Percentiles rank a stretch among this genome's conserved stretches.
These are phyloP conservation scores for Sutorius eximius DNA, from an alignment of 1,284 basidiomycete genomes.

Conservation along the genomic window DNA sequence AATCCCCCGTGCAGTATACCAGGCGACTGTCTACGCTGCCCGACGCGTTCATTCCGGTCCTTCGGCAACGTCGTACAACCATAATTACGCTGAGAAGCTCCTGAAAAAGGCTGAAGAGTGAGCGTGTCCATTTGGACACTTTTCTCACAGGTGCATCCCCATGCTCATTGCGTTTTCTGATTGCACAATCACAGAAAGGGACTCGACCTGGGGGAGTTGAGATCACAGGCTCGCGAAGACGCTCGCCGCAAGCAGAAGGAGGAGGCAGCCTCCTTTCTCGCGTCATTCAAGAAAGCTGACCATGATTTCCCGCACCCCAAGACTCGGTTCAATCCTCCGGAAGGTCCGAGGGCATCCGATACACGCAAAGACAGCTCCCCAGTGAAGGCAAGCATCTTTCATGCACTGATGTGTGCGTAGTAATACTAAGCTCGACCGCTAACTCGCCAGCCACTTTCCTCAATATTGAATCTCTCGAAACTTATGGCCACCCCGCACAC, in stretches of 20 bases:
- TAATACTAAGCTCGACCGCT: background rate
- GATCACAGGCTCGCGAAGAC: slow-evolving; percentile 38
- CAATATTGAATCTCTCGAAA: slow-evolving; percentile 76
- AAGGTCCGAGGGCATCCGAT: slow-evolving; percentile 12
- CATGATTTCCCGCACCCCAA: background rate
- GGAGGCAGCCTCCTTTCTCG: slow-evolving; percentile 19
- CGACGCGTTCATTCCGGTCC: slow-evolving; percentile 18
- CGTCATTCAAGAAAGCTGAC: slow-evolving; percentile 8
- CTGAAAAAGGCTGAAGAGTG: slow-evolving; percentile 46
- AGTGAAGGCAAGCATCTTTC: slow-evolving; percentile 50
- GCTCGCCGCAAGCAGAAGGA: slow-evolving; percentile 34
- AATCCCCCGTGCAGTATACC: slow-evolving; percentile 1
- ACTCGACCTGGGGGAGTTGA: slow-evolving; percentile 42
- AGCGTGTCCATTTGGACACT: slow-evolving; percentile 23
- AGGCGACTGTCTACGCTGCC: background rate
- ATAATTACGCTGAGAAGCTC: slow-evolving; percentile 51
- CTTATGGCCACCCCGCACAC: slow-evolving; percentile 72
- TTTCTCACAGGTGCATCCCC: slow-evolving; percentile 16
- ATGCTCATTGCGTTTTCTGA: slow-evolving; percentile 2
- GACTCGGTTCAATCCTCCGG: background rate
- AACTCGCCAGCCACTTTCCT: slow-evolving; percentile 65
- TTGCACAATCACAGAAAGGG: slow-evolving; percentile 39
- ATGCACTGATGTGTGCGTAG: slow-evolving; percentile 1
- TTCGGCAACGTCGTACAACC: slow-evolving; percentile 20
- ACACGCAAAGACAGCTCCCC: slow-evolving; percentile 67